These are phyloP conservation scores for Coemansia sp. DNA, from an alignment of 192 early-diverging fungal genomes.

Conservation along the genomic window DNA sequence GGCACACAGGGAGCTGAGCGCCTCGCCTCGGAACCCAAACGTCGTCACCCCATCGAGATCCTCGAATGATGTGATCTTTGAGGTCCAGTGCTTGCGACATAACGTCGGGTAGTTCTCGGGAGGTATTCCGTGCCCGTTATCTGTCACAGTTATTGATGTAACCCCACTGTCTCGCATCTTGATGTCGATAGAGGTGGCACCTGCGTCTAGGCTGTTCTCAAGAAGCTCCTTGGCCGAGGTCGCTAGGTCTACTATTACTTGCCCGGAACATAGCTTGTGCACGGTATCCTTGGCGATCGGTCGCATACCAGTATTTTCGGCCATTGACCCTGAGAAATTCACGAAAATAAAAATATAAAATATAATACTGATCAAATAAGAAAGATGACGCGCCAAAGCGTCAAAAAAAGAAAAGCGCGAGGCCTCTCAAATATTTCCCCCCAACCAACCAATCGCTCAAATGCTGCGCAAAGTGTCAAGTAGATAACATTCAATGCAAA, in stretches of 20 bases:
- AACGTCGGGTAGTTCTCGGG: constrained; percentile 62
- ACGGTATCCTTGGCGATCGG: constrained; percentile 54
- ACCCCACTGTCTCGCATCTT: constrained; percentile 78
- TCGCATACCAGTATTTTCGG: constrained; percentile 9
- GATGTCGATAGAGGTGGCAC: constrained; percentile 79
- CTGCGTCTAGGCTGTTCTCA: constrained; percentile 92
- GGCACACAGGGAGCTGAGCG: constrained; percentile 85
- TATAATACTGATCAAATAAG: neutral
- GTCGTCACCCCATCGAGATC: constrained; percentile 74
- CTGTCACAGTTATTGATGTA: constrained; percentile 71
- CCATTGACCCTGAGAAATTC: neutral
- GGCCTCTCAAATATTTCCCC: neutral
- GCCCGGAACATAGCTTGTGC: constrained; percentile 83
- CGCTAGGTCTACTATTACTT: constrained; percentile 82
- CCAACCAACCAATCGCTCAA: neutral
- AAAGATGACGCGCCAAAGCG: too few relatives aligned
- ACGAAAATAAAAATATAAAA: constrained; percentile 5
- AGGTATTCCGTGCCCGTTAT: constrained; percentile 86
- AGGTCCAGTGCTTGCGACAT: constrained; percentile 89
- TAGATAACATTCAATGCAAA: neutral
- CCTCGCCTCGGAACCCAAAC: constrained; percentile 95
- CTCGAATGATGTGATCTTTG: constrained; percentile 76
- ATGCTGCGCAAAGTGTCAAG: constrained; percentile 3
- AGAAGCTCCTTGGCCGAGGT: constrained; percentile 91
- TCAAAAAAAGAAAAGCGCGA: neutral